These are phyloP conservation scores for Starmerella sirachaensis DNA, from an alignment of 805 yeast species.

Conservation along the genomic window DNA sequence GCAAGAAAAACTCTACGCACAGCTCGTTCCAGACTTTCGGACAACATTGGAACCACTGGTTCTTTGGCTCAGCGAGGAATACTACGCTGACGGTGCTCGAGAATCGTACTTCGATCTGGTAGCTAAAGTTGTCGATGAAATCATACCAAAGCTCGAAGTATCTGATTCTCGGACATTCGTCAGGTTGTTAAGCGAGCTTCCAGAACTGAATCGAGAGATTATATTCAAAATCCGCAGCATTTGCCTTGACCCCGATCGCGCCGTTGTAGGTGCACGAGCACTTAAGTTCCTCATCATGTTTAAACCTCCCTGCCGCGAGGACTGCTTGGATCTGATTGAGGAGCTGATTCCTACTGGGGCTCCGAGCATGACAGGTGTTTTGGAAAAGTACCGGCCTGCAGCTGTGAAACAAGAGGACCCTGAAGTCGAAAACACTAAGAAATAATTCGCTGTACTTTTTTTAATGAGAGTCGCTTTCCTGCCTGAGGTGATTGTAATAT, in stretches of 20 bases:
- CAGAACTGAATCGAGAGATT: conserved; percentile 52
- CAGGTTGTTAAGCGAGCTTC: conserved; percentile 76
- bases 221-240: conserved; percentile 57
- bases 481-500: too few species aligned
- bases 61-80: conserved; percentile 93
- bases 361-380: conserved; percentile 22
- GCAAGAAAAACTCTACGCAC: conserved; percentile 58
- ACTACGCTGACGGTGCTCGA: conserved; percentile 72
- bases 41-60: conserved; percentile 61
- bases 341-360: conserved; percentile 25
- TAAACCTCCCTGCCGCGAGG: conserved; percentile 66
- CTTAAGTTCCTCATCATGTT: conserved; percentile 72
- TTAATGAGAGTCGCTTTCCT: too few species aligned
- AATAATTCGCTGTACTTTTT: too few species aligned
- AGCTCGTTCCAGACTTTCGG: conserved; percentile 62
- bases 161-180: conserved; percentile 70
- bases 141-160: conserved; percentile 75
- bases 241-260: conserved; percentile 75
- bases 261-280: conserved; percentile 68
- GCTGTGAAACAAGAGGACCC: not conserved
- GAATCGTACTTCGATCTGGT: conserved; percentile 83
- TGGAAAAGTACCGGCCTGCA: conserved; percentile 23
- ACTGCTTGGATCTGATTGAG: conserved; percentile 29
- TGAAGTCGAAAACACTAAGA: not conserved
- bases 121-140: conserved; percentile 54